Percentiles rank a stretch among this genome's conserved stretches.
Evolutionary conservation across 164 flowering plant species (phyloP).

Genomic region (Aristolochia fimbriata): DNA sequence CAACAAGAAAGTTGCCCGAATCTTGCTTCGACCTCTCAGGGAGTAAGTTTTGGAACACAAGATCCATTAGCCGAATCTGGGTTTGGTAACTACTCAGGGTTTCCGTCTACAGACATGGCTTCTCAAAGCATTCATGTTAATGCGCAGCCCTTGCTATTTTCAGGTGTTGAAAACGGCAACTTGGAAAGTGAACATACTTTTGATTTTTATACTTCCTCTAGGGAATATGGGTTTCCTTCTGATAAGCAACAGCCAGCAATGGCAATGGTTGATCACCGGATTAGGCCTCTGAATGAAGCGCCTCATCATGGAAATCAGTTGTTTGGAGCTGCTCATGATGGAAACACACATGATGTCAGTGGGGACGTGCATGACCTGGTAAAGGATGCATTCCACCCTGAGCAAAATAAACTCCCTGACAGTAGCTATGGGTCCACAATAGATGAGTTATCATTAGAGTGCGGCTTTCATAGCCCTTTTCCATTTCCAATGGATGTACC

Average conservation of each 20-base stretch:
- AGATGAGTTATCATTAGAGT: conserved; percentile 27
- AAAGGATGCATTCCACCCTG: conserved; percentile 32
- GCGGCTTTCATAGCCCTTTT: conserved; percentile 27
- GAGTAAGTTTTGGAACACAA: conserved; percentile 20
- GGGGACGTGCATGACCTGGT: conserved; percentile 26
- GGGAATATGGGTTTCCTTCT: conserved; percentile 19
- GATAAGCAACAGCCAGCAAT: conserved; percentile 20
- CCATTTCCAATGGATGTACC: conserved; percentile 18
- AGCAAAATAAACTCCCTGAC: conserved; percentile 29
- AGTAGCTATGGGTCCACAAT: conserved; percentile 31
- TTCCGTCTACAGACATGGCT: conserved; percentile 20
- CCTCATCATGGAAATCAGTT: conserved; percentile 4
- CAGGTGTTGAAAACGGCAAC: conserved; percentile 23
- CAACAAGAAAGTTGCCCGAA: conserved; percentile 23
- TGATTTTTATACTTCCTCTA: conserved; percentile 20
- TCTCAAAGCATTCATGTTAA: conserved; percentile 36
- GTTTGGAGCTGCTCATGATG: conserved; percentile 11
- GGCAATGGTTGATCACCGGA: conserved; percentile 17
- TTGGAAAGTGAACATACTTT: conserved; percentile 22
- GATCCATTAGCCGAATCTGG: conserved; percentile 19
- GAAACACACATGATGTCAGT: conserved; percentile 18
- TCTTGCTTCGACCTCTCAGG: conserved; percentile 18
- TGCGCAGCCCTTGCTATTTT: conserved; percentile 32
- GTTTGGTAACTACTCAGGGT: conserved; percentile 15
- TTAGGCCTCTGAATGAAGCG: conserved; percentile 19